phyloP scores from a whole-genome alignment of 2,329 filamentous ascomycete genomes.

The Thelonectria rubi region DNA sequence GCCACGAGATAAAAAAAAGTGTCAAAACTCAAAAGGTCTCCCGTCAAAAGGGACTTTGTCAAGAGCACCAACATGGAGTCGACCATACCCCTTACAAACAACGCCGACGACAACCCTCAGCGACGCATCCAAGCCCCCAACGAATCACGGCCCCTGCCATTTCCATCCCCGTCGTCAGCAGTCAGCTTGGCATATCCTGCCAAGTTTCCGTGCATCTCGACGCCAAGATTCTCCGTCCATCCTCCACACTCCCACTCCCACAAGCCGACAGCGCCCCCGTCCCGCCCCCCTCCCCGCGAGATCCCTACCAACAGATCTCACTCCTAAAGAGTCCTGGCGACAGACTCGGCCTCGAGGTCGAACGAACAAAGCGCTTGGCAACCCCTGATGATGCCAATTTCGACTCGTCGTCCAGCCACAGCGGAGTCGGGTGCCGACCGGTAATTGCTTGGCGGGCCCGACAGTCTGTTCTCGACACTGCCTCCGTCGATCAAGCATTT shows the following conservation, averaged over 20 bases:
- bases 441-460: slow-evolving; percentile 10
- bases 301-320: neutral
- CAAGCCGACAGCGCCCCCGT: slow-evolving; percentile 3
- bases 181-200: slow-evolving; percentile 1
- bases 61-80: too few species aligned
- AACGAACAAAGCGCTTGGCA: neutral
- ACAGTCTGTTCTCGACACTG: neutral
- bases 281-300: slow-evolving; percentile 1
- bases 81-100: neutral
- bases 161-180: neutral
- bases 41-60: too few species aligned
- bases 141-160: neutral
- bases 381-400: neutral
- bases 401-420: neutral
- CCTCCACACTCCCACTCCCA: neutral
- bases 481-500: neutral
- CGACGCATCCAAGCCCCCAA: neutral
- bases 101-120: neutral
- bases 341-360: too few species aligned
- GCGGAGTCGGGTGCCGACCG: neutral
- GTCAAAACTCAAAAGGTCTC: too few species aligned
- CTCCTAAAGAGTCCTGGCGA: too few species aligned
- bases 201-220: slow-evolving; percentile 20
- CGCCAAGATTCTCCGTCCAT: slow-evolving; percentile 18
- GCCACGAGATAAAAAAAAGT: too few species aligned